phyloP scores from a whole-genome alignment of 2,329 filamentous ascomycete genomes.

The Phaeosphaeria sp. region DNA sequence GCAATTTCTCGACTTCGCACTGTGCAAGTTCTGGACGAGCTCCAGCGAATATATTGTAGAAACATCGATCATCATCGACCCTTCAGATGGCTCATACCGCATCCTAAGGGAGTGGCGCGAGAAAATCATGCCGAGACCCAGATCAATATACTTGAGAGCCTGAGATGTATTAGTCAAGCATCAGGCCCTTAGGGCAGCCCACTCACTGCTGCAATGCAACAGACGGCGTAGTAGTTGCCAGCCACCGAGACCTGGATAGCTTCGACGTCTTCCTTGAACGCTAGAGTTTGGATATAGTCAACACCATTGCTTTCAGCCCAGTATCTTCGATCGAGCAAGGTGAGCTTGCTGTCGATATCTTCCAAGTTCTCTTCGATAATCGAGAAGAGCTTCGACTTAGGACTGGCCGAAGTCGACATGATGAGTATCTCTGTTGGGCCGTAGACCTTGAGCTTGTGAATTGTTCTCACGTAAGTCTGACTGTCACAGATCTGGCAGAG shows the following conservation, averaged over 20 bases:
- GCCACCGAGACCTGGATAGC: conserved; percentile 78
- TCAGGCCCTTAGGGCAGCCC: conserved; percentile 54
- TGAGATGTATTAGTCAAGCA: conserved; percentile 45
- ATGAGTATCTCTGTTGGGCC: conserved; percentile 82
- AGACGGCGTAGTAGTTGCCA: conserved; percentile 86
- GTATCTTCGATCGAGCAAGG: conserved; percentile 74
- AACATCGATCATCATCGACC: conserved; percentile 94
- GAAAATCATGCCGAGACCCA: conserved; percentile 72
- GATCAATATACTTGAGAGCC: conserved; percentile 82
- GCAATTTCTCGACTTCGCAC: conserved; percentile 78
- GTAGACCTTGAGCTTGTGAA: conserved; percentile 85
- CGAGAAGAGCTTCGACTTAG: conserved; percentile 74
- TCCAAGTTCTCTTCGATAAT: conserved; percentile 76
- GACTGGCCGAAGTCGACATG: conserved; percentile 72
- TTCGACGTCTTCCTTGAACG: conserved; percentile 79
- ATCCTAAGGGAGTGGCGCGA: conserved; percentile 82
- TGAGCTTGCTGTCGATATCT: conserved; percentile 63
- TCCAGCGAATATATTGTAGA: conserved; percentile 87
- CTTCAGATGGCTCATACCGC: conserved; percentile 84
- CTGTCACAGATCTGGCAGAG: conserved; percentile 92
- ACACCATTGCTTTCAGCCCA: conserved; percentile 83
- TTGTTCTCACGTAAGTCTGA: conserved; percentile 86
- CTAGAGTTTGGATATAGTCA: conserved; percentile 79
- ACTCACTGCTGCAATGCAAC: conserved; percentile 82
- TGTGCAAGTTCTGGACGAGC: conserved; percentile 84